phyloP scores from a whole-genome alignment of 805 yeast genomes.

The Metschnikowia kofuensis region DNA sequence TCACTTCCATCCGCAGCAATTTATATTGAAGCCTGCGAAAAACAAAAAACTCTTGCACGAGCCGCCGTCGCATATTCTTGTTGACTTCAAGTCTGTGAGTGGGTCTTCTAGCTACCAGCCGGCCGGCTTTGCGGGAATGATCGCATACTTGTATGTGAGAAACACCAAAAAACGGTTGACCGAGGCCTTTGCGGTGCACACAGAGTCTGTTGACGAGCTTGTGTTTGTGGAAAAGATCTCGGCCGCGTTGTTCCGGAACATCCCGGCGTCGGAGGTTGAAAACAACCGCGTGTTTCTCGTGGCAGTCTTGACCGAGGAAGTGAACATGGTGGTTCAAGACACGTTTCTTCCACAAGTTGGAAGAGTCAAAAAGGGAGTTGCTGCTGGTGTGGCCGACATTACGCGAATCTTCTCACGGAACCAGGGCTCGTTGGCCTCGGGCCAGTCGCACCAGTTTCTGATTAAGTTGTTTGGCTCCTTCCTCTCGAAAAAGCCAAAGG shows the following conservation, averaged over 20 bases:
- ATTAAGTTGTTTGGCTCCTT: conserved; percentile 72
- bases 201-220: conserved; percentile 54
- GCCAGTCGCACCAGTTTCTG: conserved; percentile 67
- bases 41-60: conserved; percentile 47
- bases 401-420: conserved; percentile 70
- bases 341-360: conserved; percentile 30
- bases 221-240: conserved; percentile 62
- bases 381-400: conserved; percentile 85
- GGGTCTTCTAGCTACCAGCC: conserved; percentile 60
- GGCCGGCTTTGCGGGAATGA: conserved; percentile 65
- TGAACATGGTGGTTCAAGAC: conserved; percentile 42
- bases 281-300: conserved; percentile 70
- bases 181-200: conserved; percentile 73
- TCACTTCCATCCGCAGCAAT: conserved; percentile 26
- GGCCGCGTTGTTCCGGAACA: conserved; percentile 75
- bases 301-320: conserved; percentile 69
- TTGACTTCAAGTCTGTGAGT: conserved; percentile 69
- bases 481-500: conserved; percentile 39
- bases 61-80: conserved; percentile 65
- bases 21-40: conserved; percentile 43
- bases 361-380: conserved; percentile 70
- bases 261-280: conserved; percentile 65
- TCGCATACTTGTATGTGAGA: conserved; percentile 69
- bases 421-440: conserved; percentile 56
- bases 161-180: conserved; percentile 63